Percentiles rank a stretch among this genome's conserved stretches.
phyloP scores from a whole-genome alignment of 805 yeast species.

The Clavispora santaluciae region DNA sequence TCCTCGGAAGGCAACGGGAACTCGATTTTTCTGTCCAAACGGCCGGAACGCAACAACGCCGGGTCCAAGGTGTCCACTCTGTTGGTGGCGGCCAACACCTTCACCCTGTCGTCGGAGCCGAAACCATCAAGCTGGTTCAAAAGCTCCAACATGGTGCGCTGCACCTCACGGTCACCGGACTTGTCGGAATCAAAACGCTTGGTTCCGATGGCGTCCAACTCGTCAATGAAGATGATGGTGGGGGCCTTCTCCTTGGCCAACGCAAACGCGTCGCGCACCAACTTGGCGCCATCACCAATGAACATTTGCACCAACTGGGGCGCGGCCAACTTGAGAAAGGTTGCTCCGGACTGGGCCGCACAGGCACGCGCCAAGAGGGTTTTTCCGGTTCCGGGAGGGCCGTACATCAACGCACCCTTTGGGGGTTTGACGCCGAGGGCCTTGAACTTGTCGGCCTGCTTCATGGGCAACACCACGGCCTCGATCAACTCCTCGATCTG shows the following conservation, averaged over 20 bases:
- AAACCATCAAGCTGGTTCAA: constrained; percentile 20
- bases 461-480: constrained; percentile 21
- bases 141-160: constrained; percentile 19
- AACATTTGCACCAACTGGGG: constrained; percentile 21
- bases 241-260: constrained; percentile 20
- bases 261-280: constrained; percentile 19
- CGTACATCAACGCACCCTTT: constrained; percentile 20
- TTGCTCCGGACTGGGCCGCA: constrained; percentile 19
- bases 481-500: constrained; percentile 20
- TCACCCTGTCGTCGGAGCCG: constrained; percentile 41
- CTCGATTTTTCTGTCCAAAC: constrained; percentile 43
- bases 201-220: constrained; percentile 20
- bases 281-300: constrained; percentile 20
- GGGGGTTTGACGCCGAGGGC: constrained; percentile 18
- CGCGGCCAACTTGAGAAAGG: constrained; percentile 19
- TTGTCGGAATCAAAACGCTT: constrained; percentile 19
- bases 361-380: constrained; percentile 20
- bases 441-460: constrained; percentile 19
- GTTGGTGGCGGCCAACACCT: constrained; percentile 19
- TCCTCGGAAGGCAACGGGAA: constrained; percentile 97
- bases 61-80: constrained; percentile 20
- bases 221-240: constrained; percentile 19
- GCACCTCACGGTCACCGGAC: constrained; percentile 20
- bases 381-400: constrained; percentile 20
- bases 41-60: constrained; percentile 19